phyloP scores from a whole-genome alignment of 305 asterid species.

The Fraxinus sp. region DNA sequence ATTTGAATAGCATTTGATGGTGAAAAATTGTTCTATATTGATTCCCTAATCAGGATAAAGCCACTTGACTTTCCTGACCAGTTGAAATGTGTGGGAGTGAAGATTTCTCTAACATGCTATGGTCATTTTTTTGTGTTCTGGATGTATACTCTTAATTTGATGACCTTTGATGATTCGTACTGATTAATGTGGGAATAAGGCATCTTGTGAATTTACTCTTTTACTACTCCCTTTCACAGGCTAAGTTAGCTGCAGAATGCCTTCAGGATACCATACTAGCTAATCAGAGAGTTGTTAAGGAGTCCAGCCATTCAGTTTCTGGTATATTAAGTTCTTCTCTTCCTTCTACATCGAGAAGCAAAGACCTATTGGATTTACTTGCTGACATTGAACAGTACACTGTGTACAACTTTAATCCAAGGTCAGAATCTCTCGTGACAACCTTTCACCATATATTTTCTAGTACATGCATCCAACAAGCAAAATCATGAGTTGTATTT shows the following conservation, averaged over 20 bases:
- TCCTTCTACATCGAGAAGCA: constrained; percentile 49
- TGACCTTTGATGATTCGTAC: constrained; percentile 9
- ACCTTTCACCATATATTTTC: constrained; percentile 14
- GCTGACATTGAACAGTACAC: constrained; percentile 39
- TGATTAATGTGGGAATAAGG: constrained; percentile 10
- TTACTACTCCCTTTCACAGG: constrained; percentile 42
- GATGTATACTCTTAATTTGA: neutral
- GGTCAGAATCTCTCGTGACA: constrained; percentile 42
- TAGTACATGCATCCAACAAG: constrained; percentile 7
- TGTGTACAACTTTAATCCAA: constrained; percentile 55
- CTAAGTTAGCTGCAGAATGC: constrained; percentile 49
- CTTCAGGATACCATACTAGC: constrained; percentile 52
- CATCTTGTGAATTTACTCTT: constrained; percentile 15
- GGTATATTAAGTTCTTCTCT: constrained; percentile 53
- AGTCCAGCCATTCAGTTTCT: constrained; percentile 62
- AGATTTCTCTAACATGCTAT: neutral
- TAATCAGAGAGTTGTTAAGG: constrained; percentile 47
- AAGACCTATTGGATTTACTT: constrained; percentile 62
- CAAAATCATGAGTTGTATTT: neutral
- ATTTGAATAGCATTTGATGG: neutral
- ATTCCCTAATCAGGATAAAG: neutral
- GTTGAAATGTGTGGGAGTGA: neutral
- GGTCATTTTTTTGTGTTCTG: neutral
- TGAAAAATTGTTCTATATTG: neutral
- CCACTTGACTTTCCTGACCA: neutral